These are phyloP conservation scores for Priceomyces carsonii DNA, from an alignment of 805 yeast species.

Conservation along the genomic window DNA sequence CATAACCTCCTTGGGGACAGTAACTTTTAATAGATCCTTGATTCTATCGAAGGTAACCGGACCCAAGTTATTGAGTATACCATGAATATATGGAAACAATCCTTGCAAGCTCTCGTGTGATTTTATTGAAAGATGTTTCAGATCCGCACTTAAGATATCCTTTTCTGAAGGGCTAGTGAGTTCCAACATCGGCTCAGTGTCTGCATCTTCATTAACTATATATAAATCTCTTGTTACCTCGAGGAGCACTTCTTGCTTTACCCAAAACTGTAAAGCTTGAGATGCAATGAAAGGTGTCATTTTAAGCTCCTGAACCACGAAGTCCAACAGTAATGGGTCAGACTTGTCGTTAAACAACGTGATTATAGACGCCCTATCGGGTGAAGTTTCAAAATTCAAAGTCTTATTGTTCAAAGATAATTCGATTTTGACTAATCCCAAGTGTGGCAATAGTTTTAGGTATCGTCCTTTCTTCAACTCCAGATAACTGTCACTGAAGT, in stretches of 20 bases:
- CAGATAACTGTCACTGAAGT: slow-evolving; percentile 46
- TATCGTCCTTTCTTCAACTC: slow-evolving; percentile 55
- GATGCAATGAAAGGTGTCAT: slow-evolving; percentile 44
- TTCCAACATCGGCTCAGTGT: too few relatives aligned
- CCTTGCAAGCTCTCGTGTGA: slow-evolving; percentile 1
- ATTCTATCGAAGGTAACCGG: slow-evolving; percentile 48
- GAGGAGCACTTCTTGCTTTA: slow-evolving; percentile 51
- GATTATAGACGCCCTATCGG: slow-evolving; percentile 70
- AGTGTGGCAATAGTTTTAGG: slow-evolving; percentile 54
- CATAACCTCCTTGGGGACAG: slow-evolving; percentile 52
- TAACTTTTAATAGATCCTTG: slow-evolving; percentile 52
- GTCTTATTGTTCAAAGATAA: slow-evolving; percentile 47
- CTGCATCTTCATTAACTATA: slow-evolving; percentile 39
- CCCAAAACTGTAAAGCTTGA: slow-evolving; percentile 60
- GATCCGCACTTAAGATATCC: too few relatives aligned
- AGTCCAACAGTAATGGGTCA: slow-evolving; percentile 31
- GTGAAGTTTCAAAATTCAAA: slow-evolving; percentile 51
- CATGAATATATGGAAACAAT: slow-evolving; percentile 49
- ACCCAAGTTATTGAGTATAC: slow-evolving; percentile 60
- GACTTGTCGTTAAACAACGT: slow-evolving; percentile 42
- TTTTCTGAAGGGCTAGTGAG: too few relatives aligned
- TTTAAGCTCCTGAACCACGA: slow-evolving; percentile 34
- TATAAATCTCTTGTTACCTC: slow-evolving; percentile 34
- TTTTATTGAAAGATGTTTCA: not conserved
- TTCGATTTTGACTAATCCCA: slow-evolving; percentile 64